Evolutionary conservation across 2,329 filamentous ascomycete species (phyloP), one percentile per base, ranked within the genome.

Genomic region (Ophiocordyceps camponoti-leonardi): DNA sequence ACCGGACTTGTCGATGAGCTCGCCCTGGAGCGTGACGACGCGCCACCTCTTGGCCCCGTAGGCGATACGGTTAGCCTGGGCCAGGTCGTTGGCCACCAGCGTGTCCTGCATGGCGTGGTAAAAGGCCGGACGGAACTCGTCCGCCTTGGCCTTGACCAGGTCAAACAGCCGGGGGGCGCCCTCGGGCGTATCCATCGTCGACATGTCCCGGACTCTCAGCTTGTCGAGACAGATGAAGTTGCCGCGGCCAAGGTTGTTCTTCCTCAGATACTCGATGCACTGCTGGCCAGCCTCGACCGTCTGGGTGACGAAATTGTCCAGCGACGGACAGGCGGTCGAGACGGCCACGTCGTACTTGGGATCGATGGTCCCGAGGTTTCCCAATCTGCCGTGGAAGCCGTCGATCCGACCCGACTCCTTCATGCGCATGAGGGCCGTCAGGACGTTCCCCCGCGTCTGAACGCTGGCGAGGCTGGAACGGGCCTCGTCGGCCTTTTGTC

Each of bases 211-310:
- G 30, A 75, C 71, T 22, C 86, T 78, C 43, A 96, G 69, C 58
- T 90, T 87, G 61, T 98, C 86, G 16, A 98, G 73, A 52, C 92
- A 85, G 56, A 98, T 96, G 61, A 98, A 96, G 66, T 95, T 95
- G 48, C 88, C 92, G 54, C 93, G 80, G 13, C 92, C 92, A 4
- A 98, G 79, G 53, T 95, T 95, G 55, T 94, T 98, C 70, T 96
- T 98, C 46, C 92, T 80, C 13, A 98, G 73, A 57, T 98, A 92
- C 58, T 96, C 92, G 51, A 98, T 96, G 62, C 93, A 98, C 60
- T 96, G 88, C 62, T 98, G 92, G 51, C 88, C 92, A 48, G 87
- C 85, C 56, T 96, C 92, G 14, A 96, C 90, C 1, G 86, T 88
- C 55, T 96, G 92, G 0, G 94, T 94, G 11, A 98, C 90, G 63